phyloP scores from a whole-genome alignment of 2,329 filamentous ascomycete species.

The Plenodomus lindquistii region DNA sequence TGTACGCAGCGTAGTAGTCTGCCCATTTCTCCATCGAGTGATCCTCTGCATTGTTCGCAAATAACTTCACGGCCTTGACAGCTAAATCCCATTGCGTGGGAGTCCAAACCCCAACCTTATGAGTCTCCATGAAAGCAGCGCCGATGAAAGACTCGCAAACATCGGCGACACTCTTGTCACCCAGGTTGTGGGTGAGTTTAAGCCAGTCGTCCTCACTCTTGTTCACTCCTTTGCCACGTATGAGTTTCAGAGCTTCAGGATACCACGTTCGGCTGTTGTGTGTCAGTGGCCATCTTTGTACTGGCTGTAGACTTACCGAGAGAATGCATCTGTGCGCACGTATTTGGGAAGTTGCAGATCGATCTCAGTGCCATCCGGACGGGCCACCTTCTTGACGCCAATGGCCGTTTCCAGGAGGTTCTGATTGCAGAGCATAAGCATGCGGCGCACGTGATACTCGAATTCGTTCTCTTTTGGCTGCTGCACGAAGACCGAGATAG shows the following conservation, averaged over 20 bases:
- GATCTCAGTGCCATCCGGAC: constrained; percentile 42
- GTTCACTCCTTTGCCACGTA: constrained; percentile 69
- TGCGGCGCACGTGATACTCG: constrained; percentile 85
- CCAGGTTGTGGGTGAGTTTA: constrained; percentile 64
- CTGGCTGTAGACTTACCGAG: constrained; percentile 54
- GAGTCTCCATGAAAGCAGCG: constrained; percentile 68
- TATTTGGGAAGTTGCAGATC: constrained; percentile 68
- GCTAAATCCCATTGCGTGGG: constrained; percentile 61
- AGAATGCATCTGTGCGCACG: constrained; percentile 82
- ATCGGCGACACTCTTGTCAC: constrained; percentile 90
- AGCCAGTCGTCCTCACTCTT: constrained; percentile 52
- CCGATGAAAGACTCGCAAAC: constrained; percentile 95
- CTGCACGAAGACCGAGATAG: constrained; percentile 79
- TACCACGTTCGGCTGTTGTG: constrained; percentile 76
- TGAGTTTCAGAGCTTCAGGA: constrained; percentile 73
- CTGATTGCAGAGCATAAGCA: constrained; percentile 88
- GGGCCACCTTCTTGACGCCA: constrained; percentile 40
- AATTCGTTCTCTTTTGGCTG: constrained; percentile 81
- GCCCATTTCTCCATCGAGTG: constrained; percentile 71
- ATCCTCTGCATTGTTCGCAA: constrained; percentile 67
- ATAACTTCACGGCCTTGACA: constrained; percentile 66
- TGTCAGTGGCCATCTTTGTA: constrained; percentile 18
- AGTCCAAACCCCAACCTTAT: constrained; percentile 48
- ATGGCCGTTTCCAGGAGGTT: constrained; percentile 79
- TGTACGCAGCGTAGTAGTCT: constrained; percentile 74